Base-by-base conservation (phyloP, 768 basidiomycete species). In the Asterophora parasitica region DNA sequence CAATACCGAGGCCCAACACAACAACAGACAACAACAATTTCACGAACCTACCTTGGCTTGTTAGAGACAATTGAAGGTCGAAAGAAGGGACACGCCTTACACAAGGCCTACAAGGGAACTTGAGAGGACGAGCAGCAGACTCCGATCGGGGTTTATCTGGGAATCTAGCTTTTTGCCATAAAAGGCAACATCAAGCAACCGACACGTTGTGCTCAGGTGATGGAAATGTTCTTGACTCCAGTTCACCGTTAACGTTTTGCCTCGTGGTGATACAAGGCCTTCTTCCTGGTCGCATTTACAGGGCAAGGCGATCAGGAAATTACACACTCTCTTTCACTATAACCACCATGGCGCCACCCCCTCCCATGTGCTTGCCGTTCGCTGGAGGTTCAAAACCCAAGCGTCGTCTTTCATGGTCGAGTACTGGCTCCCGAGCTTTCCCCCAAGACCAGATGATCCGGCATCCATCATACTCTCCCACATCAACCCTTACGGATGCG, bases 361-460 rank as follows among this genome's bases (percentile, higher is more conserved):
- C 76, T 10, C 79, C 79, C 28, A 72, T 81, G 49, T 84, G 82
- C 53, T 73, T 83, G 26, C 82, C 82, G 3, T 84, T 81, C 63
- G 59, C 64, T 47, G 73, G 69, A 53, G 30, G 54, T 73, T 68
- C 57, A 37, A 81, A 75, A 65, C 71, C 64, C 54, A 73, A 65
- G 52, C 68, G 68, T 26, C 74, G 65, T 58, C 73, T 71, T 39
- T 79, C 77, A 15, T 73, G 71, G 66, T 74, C 76, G 1, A 72
- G 65, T 42, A 64, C 73, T 8, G 68, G 66, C 26, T 56, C 33
- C 42, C 39, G 55, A 26, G 50, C 51, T 1, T 58, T 57, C 46
- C 51, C 55, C 53, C 39, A 62, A 44, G 65, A 60, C 40, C 58
- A 66, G 39, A 58, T 73, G 47, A 66, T 64, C 49, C 66, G 72